Percentiles rank a stretch among this genome's conserved stretches.
These are phyloP conservation scores for Nakaseomyces kungkrabaensis DNA, from an alignment of 1,139 yeast species.

Conservation along the genomic window DNA sequence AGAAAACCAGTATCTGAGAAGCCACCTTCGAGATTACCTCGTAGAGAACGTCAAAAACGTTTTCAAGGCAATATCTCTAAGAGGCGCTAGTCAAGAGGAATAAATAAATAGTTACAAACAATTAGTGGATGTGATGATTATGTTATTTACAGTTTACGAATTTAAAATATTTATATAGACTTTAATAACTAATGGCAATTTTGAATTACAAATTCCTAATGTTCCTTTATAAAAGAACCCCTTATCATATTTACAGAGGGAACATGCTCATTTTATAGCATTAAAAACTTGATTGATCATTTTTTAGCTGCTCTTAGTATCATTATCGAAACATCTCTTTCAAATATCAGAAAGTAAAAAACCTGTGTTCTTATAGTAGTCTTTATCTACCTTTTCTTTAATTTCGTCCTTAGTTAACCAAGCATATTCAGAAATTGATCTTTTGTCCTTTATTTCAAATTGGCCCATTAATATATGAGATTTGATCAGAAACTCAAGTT, in stretches of 20 bases:
- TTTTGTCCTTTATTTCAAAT: constrained; percentile 44
- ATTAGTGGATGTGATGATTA: background rate
- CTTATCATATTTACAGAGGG: background rate
- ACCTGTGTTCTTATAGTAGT: constrained; percentile 45
- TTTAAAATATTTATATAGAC: background rate
- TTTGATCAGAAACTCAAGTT: constrained; percentile 53
- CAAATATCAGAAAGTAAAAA: constrained; percentile 36
- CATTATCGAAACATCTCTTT: background rate
- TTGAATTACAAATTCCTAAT: background rate
- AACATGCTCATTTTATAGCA: background rate
- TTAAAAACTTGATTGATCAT: background rate
- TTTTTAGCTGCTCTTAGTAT: no score
- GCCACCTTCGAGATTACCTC: background rate
- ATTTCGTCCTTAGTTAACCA: constrained; percentile 87
- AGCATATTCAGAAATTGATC: constrained; percentile 39
- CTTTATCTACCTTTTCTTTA: constrained; percentile 40
- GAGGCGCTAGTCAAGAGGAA: background rate
- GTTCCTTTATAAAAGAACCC: no score
- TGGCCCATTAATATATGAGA: constrained; percentile 86
- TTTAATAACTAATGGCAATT: background rate
- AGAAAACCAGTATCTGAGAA: background rate
- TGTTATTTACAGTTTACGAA: constrained; percentile 2
- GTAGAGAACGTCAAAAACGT: background rate
- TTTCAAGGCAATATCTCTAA: background rate
- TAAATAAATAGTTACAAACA: no score